Base-by-base conservation (phyloP, 495 filamentous ascomycete species). In the Trichoderma asperelloides region DNA sequence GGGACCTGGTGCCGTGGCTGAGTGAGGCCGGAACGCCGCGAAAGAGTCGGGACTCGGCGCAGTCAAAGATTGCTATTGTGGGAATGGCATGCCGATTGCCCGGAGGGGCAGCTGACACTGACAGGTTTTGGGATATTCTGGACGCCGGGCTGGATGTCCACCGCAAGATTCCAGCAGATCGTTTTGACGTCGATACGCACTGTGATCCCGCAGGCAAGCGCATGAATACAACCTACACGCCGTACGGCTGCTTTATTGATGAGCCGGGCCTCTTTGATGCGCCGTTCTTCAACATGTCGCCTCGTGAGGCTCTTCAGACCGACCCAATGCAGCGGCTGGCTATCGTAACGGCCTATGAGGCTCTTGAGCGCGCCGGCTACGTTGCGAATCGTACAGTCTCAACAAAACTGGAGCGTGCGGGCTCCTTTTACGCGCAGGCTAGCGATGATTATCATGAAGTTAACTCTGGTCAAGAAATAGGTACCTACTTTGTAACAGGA, bases 151-250 rank as follows among this genome's bases (percentile, higher is more conserved):
- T 57, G 18, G 65, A 68, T 30, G 49, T 30, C 4, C 68, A 43
- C 63, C 55, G 63, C 2, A 60, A 64, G 27, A 73, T 87, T 51
- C 89, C 89, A 0, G 64, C 80, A 3, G 84, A 89, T 66, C 84
- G 89, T 5, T 91, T 89, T 78, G 71, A 74, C 64, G 64, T 73
- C 45, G 83, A 89, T 71, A 85, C 86, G n/a, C 47, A 51, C 7
- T 51, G 9, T 9, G 47, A 51, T 21, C 47, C 47, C 11, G 23
- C 18, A 11, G 47, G n/a, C 0, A 21, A 51, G 18, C n/a, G n/a
- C 18, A 21, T 21, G 47, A 51, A 51, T n/a, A 23, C 18, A 8
- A 23, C 8, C 5, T 18, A 7, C 2, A 51, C 47, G 18, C n/a
- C 8, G 21, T 51, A 21, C n/a, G 47, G 47, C 47, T 21, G 21